Evolutionary conservation across 495 filamentous ascomycete species (phyloP).

Genomic region (Lepraria neglecta): DNA sequence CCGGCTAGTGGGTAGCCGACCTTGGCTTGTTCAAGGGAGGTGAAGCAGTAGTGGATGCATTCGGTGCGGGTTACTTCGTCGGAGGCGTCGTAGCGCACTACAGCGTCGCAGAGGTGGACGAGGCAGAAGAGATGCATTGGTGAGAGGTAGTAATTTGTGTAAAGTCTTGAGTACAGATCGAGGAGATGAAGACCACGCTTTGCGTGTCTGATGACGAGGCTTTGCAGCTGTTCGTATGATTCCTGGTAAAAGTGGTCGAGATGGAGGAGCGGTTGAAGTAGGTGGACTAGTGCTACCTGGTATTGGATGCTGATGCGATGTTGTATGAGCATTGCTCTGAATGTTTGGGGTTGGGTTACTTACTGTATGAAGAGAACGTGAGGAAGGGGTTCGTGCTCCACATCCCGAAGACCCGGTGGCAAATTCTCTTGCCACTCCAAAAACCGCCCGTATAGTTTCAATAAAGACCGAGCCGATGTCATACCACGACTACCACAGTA

Average conservation of each 20-base stretch:
- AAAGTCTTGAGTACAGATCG: constrained; percentile 26
- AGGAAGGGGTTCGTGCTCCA: constrained; percentile 30
- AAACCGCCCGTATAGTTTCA: constrained; percentile 30
- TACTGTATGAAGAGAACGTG: constrained; percentile 37
- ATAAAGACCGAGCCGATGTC: constrained; percentile 28
- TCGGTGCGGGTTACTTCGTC: constrained; percentile 13
- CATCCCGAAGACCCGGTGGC: constrained; percentile 27
- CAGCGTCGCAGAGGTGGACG: constrained; percentile 32
- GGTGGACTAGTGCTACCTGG: constrained; percentile 23
- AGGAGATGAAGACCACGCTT: constrained; percentile 17
- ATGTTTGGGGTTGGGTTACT: constrained; percentile 3
- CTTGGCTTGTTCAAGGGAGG: constrained; percentile 30
- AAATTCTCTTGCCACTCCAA: constrained; percentile 32
- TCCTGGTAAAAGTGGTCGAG: not conserved
- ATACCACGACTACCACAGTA: constrained; percentile 31
- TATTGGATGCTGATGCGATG: constrained; percentile 22
- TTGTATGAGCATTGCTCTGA: not conserved
- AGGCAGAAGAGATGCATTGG: constrained; percentile 35
- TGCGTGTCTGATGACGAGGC: constrained; percentile 13
- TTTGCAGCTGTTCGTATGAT: constrained; percentile 13
- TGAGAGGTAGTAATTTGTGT: constrained; percentile 31
- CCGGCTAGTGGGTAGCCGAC: constrained; percentile 32
- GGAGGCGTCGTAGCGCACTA: constrained; percentile 25
- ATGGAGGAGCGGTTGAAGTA: constrained; percentile 21
- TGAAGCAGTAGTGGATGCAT: constrained; percentile 31